Evolutionary conservation across 305 asterid species (phyloP).

Genomic region (Solanum hybrid): DNA sequence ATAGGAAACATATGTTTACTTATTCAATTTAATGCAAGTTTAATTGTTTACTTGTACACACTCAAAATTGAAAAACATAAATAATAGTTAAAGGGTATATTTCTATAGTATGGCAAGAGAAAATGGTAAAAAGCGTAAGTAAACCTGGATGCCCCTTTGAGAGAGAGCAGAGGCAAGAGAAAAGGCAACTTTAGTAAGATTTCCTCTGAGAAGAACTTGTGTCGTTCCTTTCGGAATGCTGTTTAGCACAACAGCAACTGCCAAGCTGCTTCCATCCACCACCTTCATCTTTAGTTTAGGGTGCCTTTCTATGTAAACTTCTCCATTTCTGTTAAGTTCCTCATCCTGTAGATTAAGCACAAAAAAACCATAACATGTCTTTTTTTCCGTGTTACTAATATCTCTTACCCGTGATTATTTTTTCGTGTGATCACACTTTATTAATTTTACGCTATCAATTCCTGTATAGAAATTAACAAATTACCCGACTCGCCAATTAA

Average conservation of each 20-base stretch:
- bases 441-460: neutral
- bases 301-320: conserved; percentile 17
- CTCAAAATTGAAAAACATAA: neutral
- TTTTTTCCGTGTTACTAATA: neutral
- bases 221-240: conserved; percentile 28
- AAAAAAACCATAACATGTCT: neutral
- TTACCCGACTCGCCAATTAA: neutral
- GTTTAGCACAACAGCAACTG: conserved; percentile 24
- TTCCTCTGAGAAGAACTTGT: conserved; percentile 20
- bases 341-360: conserved; percentile 15
- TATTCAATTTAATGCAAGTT: neutral
- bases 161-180: conserved; percentile 39
- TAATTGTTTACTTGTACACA: neutral
- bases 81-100: too few species aligned
- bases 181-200: conserved; percentile 40
- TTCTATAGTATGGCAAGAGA: neutral
- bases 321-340: conserved; percentile 23
- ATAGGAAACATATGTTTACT: neutral
- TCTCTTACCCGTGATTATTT: neutral
- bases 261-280: conserved; percentile 36
- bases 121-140: neutral
- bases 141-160: conserved; percentile 47
- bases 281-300: conserved; percentile 22
- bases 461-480: neutral
- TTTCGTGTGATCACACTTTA: neutral